phyloP scores from a whole-genome alignment of 2,329 filamentous ascomycete species.

The Lachnellula cervina region DNA sequence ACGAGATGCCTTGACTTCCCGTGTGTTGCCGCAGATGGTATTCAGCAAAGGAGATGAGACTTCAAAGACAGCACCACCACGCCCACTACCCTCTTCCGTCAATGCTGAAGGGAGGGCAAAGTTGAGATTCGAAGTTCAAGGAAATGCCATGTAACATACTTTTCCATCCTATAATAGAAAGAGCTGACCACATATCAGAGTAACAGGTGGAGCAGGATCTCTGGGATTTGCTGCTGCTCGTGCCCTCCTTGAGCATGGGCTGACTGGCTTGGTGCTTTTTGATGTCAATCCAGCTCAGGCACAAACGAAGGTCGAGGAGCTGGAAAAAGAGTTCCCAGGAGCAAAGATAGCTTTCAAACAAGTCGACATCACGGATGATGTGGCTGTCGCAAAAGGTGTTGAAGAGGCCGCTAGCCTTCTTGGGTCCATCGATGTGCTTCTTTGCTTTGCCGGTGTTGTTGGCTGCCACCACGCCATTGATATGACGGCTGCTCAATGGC shows the following conservation, averaged over 20 bases:
- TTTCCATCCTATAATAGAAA: background rate
- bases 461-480: constrained; percentile 56
- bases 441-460: constrained; percentile 66
- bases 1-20: constrained; percentile 34
- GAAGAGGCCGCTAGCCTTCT: constrained; percentile 38
- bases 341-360: constrained; percentile 44
- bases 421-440: constrained; percentile 43
- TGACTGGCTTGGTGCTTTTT: constrained; percentile 53
- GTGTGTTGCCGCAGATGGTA: constrained; percentile 36
- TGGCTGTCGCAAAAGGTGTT: constrained; percentile 41
- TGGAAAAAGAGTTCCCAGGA: constrained; percentile 51
- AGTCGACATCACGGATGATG: constrained; percentile 56
- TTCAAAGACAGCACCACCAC: constrained; percentile 41
- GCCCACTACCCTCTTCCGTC: constrained; percentile 38
- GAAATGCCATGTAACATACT: constrained; percentile 41
- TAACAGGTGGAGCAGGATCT: constrained; percentile 64
- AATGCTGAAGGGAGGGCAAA: constrained; percentile 34
- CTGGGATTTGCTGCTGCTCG: constrained; percentile 53
- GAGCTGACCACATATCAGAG: constrained; percentile 1
- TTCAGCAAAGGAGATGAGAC: constrained; percentile 39
- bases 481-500: constrained; percentile 54
- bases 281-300: constrained; percentile 46
- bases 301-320: constrained; percentile 37
- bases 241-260: constrained; percentile 65
- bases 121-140: constrained; percentile 46